phyloP scores from a whole-genome alignment of 768 basidiomycete genomes.

The Phanerochaete sordida region DNA sequence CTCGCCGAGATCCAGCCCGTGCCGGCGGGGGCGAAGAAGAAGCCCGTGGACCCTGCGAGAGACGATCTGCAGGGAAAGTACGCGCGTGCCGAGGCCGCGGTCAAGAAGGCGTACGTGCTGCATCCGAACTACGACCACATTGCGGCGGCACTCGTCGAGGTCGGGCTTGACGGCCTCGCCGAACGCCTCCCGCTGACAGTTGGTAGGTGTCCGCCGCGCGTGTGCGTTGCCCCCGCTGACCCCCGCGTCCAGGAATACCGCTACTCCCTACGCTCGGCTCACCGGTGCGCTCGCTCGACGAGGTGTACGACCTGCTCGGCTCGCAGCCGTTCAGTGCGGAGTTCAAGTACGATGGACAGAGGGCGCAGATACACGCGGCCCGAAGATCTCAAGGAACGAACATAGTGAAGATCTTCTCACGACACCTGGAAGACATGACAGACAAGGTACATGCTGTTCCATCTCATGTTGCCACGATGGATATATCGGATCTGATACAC shows the following conservation, averaged over 20 bases:
- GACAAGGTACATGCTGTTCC: slow-evolving; percentile 51
- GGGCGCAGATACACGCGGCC: slow-evolving; percentile 73
- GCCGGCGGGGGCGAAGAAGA: slow-evolving; percentile 26
- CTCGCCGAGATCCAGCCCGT: slow-evolving; percentile 24
- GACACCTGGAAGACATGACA: slow-evolving; percentile 92
- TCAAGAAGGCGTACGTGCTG: slow-evolving; percentile 72
- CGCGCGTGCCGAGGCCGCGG: slow-evolving; percentile 53
- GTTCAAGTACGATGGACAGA: slow-evolving; percentile 89
- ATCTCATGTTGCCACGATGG: neutral
- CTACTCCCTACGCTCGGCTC: slow-evolving; percentile 85
- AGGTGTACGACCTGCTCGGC: slow-evolving; percentile 73
- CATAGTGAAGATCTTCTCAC: slow-evolving; percentile 71
- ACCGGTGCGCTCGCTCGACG: slow-evolving; percentile 78
- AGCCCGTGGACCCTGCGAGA: slow-evolving; percentile 25
- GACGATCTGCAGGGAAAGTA: slow-evolving; percentile 42
- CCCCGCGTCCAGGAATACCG: slow-evolving; percentile 55
- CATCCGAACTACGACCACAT: slow-evolving; percentile 80
- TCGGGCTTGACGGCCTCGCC: slow-evolving; percentile 57
- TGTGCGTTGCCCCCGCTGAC: neutral
- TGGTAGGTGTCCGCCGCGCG: slow-evolving; percentile 44
- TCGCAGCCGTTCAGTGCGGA: slow-evolving; percentile 75
- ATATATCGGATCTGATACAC: slow-evolving; percentile 5
- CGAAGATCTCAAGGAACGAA: slow-evolving; percentile 27
- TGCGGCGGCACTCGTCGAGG: slow-evolving; percentile 52
- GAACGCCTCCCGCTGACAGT: slow-evolving; percentile 63